Evolutionary conservation across 2,329 filamentous ascomycete species (phyloP).

Genomic region (Ophiostoma montium): DNA sequence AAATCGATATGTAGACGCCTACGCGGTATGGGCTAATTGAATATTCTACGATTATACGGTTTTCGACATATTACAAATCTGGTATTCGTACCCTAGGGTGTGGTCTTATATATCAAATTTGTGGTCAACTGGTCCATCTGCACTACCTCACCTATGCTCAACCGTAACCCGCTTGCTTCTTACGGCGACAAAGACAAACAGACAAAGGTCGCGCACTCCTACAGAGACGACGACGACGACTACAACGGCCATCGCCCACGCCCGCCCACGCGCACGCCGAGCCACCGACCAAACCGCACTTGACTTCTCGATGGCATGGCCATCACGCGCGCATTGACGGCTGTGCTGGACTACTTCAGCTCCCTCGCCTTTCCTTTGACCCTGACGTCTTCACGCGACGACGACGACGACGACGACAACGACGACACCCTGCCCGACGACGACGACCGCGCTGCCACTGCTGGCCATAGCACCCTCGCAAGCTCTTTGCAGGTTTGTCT

Average conservation of each 20-base stretch:
- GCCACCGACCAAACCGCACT: neutral
- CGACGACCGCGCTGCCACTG: neutral
- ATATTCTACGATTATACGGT: no score
- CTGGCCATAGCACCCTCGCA: neutral
- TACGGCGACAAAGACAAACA: no score
- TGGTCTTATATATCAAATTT: no score
- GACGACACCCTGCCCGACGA: neutral
- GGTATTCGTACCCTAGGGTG: no score
- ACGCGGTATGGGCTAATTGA: no score
- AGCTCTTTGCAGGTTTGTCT: neutral
- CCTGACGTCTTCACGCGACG: neutral
- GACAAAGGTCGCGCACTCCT: neutral
- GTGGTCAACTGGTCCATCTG: no score
- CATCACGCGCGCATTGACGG: slow-evolving; percentile 2
- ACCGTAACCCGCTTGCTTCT: no score
- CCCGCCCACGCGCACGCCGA: neutral
- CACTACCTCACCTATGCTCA: no score
- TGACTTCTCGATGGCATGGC: slow-evolving; percentile 6
- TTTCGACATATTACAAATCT: no score
- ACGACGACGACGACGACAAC: neutral
- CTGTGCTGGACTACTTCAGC: neutral
- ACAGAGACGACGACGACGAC: neutral
- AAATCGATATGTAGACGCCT: no score
- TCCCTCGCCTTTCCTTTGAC: neutral
- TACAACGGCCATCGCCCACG: neutral